Percentiles rank a stretch among this genome's conserved stretches.
These are phyloP conservation scores for Solanum lignicaule DNA, from an alignment of 257 asterid species.

Conservation along the genomic window DNA sequence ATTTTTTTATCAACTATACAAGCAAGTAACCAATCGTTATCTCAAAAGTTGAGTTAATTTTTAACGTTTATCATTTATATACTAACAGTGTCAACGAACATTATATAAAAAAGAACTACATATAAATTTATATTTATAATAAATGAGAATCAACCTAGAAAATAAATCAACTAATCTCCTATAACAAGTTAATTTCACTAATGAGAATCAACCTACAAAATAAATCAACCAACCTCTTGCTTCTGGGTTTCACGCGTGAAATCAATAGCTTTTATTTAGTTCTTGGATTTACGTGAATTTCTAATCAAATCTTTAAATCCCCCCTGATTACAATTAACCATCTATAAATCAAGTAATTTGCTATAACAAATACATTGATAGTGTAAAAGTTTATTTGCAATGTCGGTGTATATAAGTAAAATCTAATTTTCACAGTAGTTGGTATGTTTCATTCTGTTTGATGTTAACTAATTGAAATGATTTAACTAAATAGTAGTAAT, in stretches of 20 bases:
- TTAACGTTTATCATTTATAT: background rate
- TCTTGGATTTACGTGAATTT: background rate
- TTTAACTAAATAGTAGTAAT: background rate
- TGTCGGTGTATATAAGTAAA: background rate
- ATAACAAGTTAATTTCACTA: background rate
- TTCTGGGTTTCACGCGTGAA: background rate
- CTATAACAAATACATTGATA: background rate
- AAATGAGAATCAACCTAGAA: background rate
- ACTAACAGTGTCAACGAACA: background rate
- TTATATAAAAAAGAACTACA: background rate
- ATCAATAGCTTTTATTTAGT: background rate
- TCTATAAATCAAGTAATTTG: background rate
- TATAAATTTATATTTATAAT: background rate
- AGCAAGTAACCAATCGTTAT: background rate
- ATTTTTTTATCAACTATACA: background rate
- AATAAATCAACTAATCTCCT: background rate
- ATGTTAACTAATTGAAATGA: background rate
- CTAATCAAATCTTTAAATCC: background rate
- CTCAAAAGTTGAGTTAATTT: background rate
- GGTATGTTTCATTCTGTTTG: background rate
- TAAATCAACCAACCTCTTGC: background rate
- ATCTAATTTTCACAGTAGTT: background rate
- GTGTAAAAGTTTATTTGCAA: background rate
- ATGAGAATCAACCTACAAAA: background rate
- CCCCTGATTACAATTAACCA: background rate